A percentile compares a stretch with the other conserved stretches of the same genome.
These are phyloP conservation scores for Adansonia rubrostipa DNA, from an alignment of 441 rosid species.

Conservation along the genomic window DNA sequence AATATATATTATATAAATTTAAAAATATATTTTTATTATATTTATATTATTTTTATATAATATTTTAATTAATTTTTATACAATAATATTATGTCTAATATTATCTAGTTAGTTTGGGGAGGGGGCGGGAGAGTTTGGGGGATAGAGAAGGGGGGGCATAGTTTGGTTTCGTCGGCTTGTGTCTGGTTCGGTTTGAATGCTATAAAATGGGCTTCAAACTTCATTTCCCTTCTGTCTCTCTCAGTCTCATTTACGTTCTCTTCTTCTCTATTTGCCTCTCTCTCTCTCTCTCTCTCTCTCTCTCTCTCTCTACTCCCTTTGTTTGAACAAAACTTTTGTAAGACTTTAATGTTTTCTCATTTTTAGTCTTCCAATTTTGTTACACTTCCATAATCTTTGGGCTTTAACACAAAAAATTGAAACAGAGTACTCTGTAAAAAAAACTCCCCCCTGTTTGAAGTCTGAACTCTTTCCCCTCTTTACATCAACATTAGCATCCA, in stretches of 20 bases:
- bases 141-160: constrained; percentile 22
- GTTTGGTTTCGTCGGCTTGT: constrained; percentile 42
- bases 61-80: no score
- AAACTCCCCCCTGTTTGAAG: not conserved
- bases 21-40: no score
- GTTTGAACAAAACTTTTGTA: not conserved
- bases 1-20: no score
- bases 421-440: constrained; percentile 40
- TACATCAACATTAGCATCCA: constrained; percentile 11
- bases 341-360: not conserved
- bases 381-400: not conserved
- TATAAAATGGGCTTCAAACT: constrained; percentile 48
- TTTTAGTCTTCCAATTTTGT: constrained; percentile 19
- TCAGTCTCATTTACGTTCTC: constrained; percentile 29
- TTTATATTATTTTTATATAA: no score
- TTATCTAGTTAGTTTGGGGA: no score
- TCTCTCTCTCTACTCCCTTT: constrained; percentile 18
- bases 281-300: constrained; percentile 17
- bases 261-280: constrained; percentile 1
- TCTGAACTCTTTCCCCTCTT: constrained; percentile 15
- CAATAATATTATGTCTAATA: no score
- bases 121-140: not conserved
- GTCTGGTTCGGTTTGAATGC: constrained; percentile 24
- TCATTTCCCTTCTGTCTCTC: constrained; percentile 39
- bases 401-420: not conserved